phyloP scores from a whole-genome alignment of 1,139 yeast species.

The Kodamaea alishanica region DNA sequence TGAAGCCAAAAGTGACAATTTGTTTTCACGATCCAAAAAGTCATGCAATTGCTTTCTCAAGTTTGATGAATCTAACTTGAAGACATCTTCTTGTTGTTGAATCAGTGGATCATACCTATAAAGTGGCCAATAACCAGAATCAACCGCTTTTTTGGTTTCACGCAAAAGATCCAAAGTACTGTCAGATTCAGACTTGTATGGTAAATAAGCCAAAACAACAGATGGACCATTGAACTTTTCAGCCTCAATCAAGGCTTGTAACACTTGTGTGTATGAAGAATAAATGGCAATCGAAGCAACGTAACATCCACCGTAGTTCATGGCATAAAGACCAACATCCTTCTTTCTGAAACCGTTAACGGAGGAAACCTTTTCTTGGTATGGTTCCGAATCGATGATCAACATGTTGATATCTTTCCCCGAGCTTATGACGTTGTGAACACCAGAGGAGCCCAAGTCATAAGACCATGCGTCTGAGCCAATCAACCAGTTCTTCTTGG shows the following conservation, averaged over 20 bases:
- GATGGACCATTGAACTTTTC: conserved; percentile 88
- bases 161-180: conserved; percentile 72
- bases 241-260: conserved; percentile 88
- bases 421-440: conserved; percentile 76
- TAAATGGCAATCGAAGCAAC: conserved; percentile 95
- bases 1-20: conserved; percentile 67
- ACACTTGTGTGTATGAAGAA: conserved; percentile 87
- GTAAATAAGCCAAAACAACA: conserved; percentile 83
- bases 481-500: conserved; percentile 71
- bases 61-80: conserved; percentile 80
- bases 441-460: conserved; percentile 89
- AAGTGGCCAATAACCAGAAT: conserved; percentile 93
- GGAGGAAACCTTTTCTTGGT: conserved; percentile 36
- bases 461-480: conserved; percentile 97
- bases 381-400: conserved; percentile 90
- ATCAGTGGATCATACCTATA: conserved; percentile 75
- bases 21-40: conserved; percentile 87
- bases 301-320: conserved; percentile 87
- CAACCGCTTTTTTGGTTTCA: conserved; percentile 88
- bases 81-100: conserved; percentile 47
- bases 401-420: conserved; percentile 79
- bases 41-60: conserved; percentile 72
- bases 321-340: conserved; percentile 91
- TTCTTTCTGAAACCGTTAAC: conserved; percentile 62
- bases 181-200: conserved; percentile 64